Evolutionary conservation across 805 yeast species (phyloP).

Genomic region (Ogataea thermomethanolica): DNA sequence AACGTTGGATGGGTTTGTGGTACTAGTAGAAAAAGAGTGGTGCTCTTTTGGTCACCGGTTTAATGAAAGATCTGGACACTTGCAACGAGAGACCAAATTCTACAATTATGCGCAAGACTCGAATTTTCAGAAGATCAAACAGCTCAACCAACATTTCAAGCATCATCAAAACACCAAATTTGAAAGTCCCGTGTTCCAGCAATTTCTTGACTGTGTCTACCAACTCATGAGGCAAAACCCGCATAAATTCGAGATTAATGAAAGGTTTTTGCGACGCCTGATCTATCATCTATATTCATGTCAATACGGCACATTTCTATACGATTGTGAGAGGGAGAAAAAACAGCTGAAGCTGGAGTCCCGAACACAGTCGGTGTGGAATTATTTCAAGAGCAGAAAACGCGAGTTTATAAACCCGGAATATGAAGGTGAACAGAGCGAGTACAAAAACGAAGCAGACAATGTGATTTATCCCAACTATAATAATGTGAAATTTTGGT

Average conservation of each 20-base stretch:
- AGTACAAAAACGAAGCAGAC: no score
- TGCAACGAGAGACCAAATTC: slow-evolving; percentile 51
- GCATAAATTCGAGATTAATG: slow-evolving; percentile 76
- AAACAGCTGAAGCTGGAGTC: slow-evolving; percentile 37
- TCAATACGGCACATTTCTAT: slow-evolving; percentile 89
- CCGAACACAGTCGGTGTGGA: slow-evolving; percentile 84
- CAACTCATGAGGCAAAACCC: slow-evolving; percentile 76
- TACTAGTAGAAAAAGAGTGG: slow-evolving; percentile 92
- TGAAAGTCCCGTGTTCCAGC: slow-evolving; percentile 92
- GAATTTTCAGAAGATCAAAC: slow-evolving; percentile 38
- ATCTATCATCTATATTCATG: slow-evolving; percentile 89
- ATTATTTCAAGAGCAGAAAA: slow-evolving; percentile 76
- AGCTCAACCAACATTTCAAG: slow-evolving; percentile 49
- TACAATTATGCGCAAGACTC: slow-evolving; percentile 39
- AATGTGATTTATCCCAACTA: slow-evolving; percentile 56
- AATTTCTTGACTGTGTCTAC: slow-evolving; percentile 84
- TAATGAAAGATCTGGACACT: slow-evolving; percentile 76
- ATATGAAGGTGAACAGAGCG: slow-evolving; percentile 39
- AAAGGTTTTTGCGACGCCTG: slow-evolving; percentile 77
- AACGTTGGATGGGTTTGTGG: slow-evolving; percentile 82
- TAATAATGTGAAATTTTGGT: slow-evolving; percentile 81
- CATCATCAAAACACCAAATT: slow-evolving; percentile 50
- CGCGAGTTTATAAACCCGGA: slow-evolving; percentile 60
- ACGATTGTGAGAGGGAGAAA: slow-evolving; percentile 68
- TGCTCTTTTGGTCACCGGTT: slow-evolving; percentile 90